Evolutionary conservation across 164 flowering plant genomes (phyloP), one percentile per base, ranked within the genome.

Genomic region (Buxus sempervirens): DNA sequence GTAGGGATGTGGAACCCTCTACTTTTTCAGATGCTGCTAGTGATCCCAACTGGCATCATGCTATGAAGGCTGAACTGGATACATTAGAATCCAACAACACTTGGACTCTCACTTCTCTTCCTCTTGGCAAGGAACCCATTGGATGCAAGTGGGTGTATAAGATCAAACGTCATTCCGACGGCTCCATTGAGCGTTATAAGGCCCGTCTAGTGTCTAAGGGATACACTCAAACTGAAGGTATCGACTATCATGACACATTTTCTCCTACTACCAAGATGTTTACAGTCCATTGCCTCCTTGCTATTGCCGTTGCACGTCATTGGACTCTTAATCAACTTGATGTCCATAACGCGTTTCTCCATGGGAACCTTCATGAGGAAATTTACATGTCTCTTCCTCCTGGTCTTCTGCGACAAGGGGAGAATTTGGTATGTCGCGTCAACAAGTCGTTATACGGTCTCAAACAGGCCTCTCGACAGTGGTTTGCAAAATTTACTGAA

Each of bases 361-460:
- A 60, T 19, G 63, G 63, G 22, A 18, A 20, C 0, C 18, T 60
- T 0, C 19, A 60, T 28, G 45, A 60, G 22, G 48, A 60, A 60
- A 13, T 28, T 7, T 60, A 60, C 23, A 28, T 60, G n/a, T 4
- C 25, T 18, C 13, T 60, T 18, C 63, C 63, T 32, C 63, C 48
- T 28, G 23, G 22, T 16, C 4, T 21, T 28, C 9, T 9, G 13
- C 42, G 23, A 28, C 8, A 28, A 22, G 45, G 45, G 22, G 22
- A 28, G 23, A n/a, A 36, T 22, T 18, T 2, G 8, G 72, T 63
- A 8, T 70, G 62, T 42, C 32, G 51, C 10, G 19, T 62, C 4
- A 22, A 55, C 13, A 62, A 63, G 24, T 62, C 67, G 13, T 22
- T 70, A 23, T 70, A 70, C 54, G 62, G 72, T 38, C 25, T 70